Conservation (phyloP, 805 yeast species). For the Deakozyma indianensis region DNA sequence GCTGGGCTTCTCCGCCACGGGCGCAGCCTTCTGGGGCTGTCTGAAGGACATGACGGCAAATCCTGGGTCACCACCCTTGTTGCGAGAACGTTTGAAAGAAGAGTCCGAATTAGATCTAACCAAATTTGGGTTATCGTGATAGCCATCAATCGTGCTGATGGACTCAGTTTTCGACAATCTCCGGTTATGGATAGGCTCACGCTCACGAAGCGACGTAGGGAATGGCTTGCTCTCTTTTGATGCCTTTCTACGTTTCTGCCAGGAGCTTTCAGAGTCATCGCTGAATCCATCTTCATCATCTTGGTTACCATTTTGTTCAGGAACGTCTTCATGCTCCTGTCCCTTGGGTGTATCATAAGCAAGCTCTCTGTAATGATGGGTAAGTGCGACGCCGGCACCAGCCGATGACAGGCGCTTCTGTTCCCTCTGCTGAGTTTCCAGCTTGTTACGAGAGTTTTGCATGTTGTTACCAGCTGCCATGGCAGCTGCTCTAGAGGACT, state of each 20-base stretch:
- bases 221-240: neutral
- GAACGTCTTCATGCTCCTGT: neutral
- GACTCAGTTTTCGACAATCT: neutral
- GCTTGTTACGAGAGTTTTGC: neutral
- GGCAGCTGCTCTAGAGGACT: neutral
- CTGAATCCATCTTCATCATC: neutral
- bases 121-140: neutral
- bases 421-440: neutral
- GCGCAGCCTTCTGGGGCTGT: neutral
- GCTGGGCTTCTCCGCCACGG: neutral
- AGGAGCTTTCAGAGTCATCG: conserved; percentile 1
- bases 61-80: neutral
- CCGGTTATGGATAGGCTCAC: neutral
- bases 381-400: neutral
- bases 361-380: conserved; percentile 1
- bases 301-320: neutral
- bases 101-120: conserved; percentile 3
- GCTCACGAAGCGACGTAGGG: neutral
- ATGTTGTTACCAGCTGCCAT: neutral
- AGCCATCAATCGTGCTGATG: neutral
- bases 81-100: conserved; percentile 1
- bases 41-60: conserved; percentile 1
- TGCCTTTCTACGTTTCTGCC: neutral
- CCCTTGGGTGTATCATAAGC: neutral
- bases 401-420: neutral